phyloP scores from a whole-genome alignment of 2,329 filamentous ascomycete genomes.

The Beauveria sp. region DNA sequence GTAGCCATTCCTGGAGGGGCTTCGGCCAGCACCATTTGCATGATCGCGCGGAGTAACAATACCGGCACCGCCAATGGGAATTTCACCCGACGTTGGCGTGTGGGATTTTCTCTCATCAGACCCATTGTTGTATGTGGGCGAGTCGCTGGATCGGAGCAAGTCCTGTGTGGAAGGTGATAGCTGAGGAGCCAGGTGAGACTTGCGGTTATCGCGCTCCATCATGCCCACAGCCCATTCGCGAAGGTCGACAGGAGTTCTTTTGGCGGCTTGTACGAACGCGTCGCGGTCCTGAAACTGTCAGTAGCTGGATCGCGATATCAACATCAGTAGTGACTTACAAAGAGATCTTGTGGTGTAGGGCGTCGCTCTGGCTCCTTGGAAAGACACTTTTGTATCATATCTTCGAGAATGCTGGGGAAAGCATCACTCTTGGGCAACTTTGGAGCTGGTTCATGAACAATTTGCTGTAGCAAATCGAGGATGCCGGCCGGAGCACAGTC shows the following conservation, averaged over 20 bases:
- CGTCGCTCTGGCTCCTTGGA: constrained; percentile 82
- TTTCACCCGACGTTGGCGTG: constrained; percentile 66
- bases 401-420: constrained; percentile 88
- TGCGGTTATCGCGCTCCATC: constrained; percentile 92
- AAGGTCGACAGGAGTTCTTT: constrained; percentile 89
- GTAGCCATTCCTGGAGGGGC: constrained; percentile 43
- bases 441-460: constrained; percentile 91
- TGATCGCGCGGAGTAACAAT: constrained; percentile 48
- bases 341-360: constrained; percentile 88
- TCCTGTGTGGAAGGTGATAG: constrained; percentile 72
- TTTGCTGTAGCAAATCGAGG: constrained; percentile 89
- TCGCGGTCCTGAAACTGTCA: constrained; percentile 63
- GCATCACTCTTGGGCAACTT: constrained; percentile 94
- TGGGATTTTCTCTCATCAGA: constrained; percentile 38
- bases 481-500: constrained; percentile 88
- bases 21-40: constrained; percentile 34
- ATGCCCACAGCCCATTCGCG: constrained; percentile 88
- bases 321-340: constrained; percentile 49
- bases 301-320: neutral
- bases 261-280: constrained; percentile 90
- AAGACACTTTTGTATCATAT: constrained; percentile 95
- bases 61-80: constrained; percentile 53
- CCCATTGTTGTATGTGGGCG: constrained; percentile 39
- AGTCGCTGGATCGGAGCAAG: constrained; percentile 58
- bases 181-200: constrained; percentile 81